Conservation (phyloP, 441 rosid genomes). For the Dalechampia spathulata region DNA sequence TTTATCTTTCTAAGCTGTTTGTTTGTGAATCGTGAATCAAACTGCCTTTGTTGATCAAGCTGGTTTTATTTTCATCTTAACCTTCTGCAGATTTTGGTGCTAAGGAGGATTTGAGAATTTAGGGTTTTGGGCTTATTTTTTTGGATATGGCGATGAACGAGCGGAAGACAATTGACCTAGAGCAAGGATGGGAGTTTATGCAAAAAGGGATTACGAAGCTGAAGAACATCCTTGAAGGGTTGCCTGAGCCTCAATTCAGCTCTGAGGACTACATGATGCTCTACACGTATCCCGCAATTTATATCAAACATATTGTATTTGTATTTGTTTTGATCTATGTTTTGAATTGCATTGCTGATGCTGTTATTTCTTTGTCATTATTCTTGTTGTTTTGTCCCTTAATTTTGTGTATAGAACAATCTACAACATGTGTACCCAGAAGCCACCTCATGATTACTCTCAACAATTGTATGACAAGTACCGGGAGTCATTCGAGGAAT, state of each 20-base stretch:
- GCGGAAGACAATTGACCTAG: conserved; percentile 69
- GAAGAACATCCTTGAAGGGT: conserved; percentile 67
- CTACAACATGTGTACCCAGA: conserved; percentile 94
- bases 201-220: conserved; percentile 77
- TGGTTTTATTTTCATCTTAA: no score
- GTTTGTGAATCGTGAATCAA: no score
- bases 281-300: conserved; percentile 63
- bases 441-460: conserved; percentile 85
- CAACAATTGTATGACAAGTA: conserved; percentile 90
- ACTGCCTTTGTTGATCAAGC: no score
- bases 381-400: no score
- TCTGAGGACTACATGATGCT: conserved; percentile 88
- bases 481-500: conserved; percentile 71
- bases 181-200: conserved; percentile 97
- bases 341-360: not conserved
- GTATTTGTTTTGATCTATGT: not conserved
- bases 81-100: conserved; percentile 10
- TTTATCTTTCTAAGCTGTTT: no score
- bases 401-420: conserved; percentile 63
- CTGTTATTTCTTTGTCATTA: conserved; percentile 15
- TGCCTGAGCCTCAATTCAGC: conserved; percentile 52
- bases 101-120: conserved; percentile 7
- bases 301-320: not conserved
- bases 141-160: conserved; percentile 54
- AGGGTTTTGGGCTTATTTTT: conserved; percentile 15